Percentiles rank a stretch among this genome's conserved stretches.
Conservation (phyloP, 352 stramenopile species). For the Globisporangium ultimum region DNA sequence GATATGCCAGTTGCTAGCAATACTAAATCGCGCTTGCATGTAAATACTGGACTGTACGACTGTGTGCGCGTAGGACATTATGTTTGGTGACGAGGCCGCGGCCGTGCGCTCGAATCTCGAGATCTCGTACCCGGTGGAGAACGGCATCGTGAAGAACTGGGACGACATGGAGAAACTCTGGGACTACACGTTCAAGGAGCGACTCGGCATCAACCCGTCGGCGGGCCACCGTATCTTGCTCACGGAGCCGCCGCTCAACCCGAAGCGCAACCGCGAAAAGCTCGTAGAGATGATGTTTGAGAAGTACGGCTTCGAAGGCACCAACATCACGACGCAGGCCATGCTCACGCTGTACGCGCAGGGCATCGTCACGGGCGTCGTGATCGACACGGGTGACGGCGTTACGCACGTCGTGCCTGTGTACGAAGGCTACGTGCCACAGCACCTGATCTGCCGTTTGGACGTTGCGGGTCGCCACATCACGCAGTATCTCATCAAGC, state of each 20-base stretch:
- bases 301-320: constrained; percentile 89
- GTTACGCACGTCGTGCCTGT: constrained; percentile 92
- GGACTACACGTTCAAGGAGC: constrained; percentile 96
- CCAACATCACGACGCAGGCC: constrained; percentile 90
- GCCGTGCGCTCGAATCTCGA: constrained; percentile 84
- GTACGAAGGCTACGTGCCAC: constrained; percentile 88
- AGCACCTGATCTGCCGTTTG: constrained; percentile 88
- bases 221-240: constrained; percentile 87
- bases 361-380: constrained; percentile 87
- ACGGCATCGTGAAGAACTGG: constrained; percentile 97
- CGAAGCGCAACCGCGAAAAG: constrained; percentile 89
- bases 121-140: constrained; percentile 92
- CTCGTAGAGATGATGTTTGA: constrained; percentile 94
- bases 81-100: constrained; percentile 93
- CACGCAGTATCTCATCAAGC: constrained; percentile 91
- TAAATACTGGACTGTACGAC: not conserved
- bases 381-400: constrained; percentile 92
- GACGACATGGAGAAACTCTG: constrained; percentile 97
- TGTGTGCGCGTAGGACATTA: constrained; percentile 92
- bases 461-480: constrained; percentile 88
- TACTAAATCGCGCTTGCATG: not conserved
- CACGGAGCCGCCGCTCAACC: constrained; percentile 92
- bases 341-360: constrained; percentile 93
- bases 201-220: constrained; percentile 64
- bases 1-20: too few relatives aligned